Evolutionary conservation across 495 filamentous ascomycete species (phyloP).

Genomic region (Aspergillus funiculosus): DNA sequence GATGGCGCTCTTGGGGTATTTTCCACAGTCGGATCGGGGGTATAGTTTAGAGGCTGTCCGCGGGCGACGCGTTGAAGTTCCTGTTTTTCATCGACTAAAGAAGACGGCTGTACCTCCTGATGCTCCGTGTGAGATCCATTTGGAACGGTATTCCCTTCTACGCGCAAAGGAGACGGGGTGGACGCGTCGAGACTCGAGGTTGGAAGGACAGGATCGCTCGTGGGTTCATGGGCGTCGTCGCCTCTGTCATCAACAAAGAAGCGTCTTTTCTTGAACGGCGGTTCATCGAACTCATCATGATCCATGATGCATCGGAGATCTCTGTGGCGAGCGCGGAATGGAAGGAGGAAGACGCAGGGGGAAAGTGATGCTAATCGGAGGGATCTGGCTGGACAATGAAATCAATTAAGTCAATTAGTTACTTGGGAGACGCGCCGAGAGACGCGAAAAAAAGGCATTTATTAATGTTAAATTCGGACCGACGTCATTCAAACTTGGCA

Average conservation of each 20-base stretch:
- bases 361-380: not conserved
- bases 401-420: too few species aligned
- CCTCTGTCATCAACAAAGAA: conserved; percentile 63
- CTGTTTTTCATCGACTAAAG: not conserved
- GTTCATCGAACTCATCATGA: conserved; percentile 48
- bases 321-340: not conserved
- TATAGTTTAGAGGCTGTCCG: too few species aligned
- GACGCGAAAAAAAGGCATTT: conserved; percentile 25
- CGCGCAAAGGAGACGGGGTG: conserved; percentile 8
- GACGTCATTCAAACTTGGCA: conserved; percentile 30
- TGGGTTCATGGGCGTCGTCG: not conserved
- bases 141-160: not conserved
- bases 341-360: not conserved
- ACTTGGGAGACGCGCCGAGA: conserved; percentile 40
- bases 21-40: not conserved
- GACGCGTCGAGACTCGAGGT: conserved; percentile 22
- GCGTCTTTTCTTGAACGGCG: conserved; percentile 71
- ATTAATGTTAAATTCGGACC: conserved; percentile 22
- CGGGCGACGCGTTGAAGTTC: too few species aligned
- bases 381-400: not conserved
- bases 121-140: not conserved
- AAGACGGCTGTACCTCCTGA: not conserved
- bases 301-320: conserved; percentile 41
- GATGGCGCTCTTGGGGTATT: too few species aligned
- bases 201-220: conserved; percentile 1